These are phyloP conservation scores for Cyclocybe aegerita DNA, from an alignment of 768 basidiomycete species.

Conservation along the genomic window DNA sequence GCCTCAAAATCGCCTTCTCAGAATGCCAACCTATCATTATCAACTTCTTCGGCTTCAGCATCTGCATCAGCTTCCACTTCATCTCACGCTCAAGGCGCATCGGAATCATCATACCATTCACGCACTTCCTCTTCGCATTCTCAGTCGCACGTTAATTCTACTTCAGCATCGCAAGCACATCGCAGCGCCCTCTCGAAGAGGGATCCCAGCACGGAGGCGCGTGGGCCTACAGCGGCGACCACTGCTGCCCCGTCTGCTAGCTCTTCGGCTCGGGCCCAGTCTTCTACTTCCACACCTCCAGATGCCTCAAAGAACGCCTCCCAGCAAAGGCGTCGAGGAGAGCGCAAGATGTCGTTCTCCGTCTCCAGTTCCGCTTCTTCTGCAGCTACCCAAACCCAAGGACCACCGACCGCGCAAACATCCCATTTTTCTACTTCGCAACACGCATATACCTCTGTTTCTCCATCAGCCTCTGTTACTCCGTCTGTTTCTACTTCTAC, in stretches of 20 bases:
- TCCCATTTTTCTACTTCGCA: no score
- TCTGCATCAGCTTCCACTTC: conserved; percentile 4
- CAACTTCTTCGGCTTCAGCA: conserved; percentile 13
- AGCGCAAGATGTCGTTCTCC: no score
- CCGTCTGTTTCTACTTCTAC: conserved; percentile 11
- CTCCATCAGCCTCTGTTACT: conserved; percentile 4
- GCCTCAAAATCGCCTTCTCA: conserved; percentile 13
- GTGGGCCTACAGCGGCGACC: no score
- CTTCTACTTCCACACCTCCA: no score
- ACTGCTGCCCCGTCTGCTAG: no score
- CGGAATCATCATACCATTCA: conserved; percentile 1
- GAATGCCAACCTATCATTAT: conserved; percentile 16
- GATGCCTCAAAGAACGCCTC: no score
- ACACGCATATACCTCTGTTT: not conserved
- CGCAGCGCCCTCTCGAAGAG: conserved; percentile 18
- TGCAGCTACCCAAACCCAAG: no score
- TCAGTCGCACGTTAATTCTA: conserved; percentile 10
- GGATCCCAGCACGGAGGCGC: conserved; percentile 6
- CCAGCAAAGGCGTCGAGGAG: no score
- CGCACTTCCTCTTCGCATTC: conserved; percentile 3
- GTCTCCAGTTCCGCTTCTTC: no score
- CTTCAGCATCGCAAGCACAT: conserved; percentile 1
- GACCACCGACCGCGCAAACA: no score
- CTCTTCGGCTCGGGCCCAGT: no score
- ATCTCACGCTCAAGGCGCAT: conserved; percentile 1